Evolutionary conservation across 2,329 filamentous ascomycete genomes (phyloP).

Genomic region (Fonsecaea pedrosoi): DNA sequence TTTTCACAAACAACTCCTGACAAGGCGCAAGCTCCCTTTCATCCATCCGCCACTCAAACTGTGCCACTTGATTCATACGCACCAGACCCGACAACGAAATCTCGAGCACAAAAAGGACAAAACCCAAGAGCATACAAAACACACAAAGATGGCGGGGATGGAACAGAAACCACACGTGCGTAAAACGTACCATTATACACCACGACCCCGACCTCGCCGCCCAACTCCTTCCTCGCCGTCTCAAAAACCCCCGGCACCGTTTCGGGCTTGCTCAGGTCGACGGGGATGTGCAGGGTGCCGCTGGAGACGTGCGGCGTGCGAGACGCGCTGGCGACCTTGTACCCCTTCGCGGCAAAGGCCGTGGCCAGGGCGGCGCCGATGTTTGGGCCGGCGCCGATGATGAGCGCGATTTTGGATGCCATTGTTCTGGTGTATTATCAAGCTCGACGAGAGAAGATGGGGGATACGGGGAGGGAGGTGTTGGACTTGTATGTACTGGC

Average conservation of each 20-base stretch:
- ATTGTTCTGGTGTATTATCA: background rate
- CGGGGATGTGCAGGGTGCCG: constrained; percentile 41
- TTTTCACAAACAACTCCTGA: background rate
- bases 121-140: no score
- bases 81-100: no score
- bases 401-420: constrained; percentile 41
- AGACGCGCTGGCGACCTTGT: constrained; percentile 52
- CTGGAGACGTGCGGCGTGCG: constrained; percentile 2
- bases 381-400: constrained; percentile 55
- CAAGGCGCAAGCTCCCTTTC: background rate
- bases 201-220: constrained; percentile 52
- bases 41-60: background rate
- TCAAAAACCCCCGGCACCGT: constrained; percentile 48
- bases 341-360: constrained; percentile 51
- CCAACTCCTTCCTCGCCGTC: constrained; percentile 46
- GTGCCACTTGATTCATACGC: background rate
- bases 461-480: no score
- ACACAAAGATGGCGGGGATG: no score
- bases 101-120: no score
- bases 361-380: constrained; percentile 48
- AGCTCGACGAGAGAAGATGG: background rate
- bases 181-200: constrained; percentile 47
- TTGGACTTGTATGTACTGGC: no score
- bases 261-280: constrained; percentile 46
- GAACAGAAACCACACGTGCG: background rate